These are phyloP conservation scores for Mucor irregularis DNA, from an alignment of 371 early-diverging fungal species.

Conservation along the genomic window DNA sequence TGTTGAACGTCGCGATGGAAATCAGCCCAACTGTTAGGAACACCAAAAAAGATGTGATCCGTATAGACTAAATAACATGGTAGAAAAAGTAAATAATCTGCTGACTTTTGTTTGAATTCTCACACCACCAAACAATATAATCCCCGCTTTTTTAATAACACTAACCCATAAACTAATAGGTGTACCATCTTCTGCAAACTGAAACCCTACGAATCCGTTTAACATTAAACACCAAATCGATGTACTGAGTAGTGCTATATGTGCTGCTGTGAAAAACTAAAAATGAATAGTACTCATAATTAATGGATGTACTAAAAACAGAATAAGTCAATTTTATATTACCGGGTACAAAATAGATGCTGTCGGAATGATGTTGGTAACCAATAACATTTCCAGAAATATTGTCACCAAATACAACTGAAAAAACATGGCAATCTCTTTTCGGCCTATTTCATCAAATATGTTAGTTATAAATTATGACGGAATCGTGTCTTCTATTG, in stretches of 20 bases:
- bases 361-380: slow-evolving; percentile 80
- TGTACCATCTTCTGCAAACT: slow-evolving; percentile 93
- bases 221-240: slow-evolving; percentile 82
- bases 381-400: slow-evolving; percentile 76
- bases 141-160: too few relatives aligned
- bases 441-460: slow-evolving; percentile 60
- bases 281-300: not conserved
- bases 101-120: slow-evolving; percentile 9
- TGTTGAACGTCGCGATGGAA: slow-evolving; percentile 75
- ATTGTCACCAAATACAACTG: slow-evolving; percentile 76
- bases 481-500: not conserved
- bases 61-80: slow-evolving; percentile 57
- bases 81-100: slow-evolving; percentile 4
- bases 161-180: slow-evolving; percentile 58
- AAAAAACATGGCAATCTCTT: slow-evolving; percentile 91
- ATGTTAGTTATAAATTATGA: not conserved
- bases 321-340: slow-evolving; percentile 11
- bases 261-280: slow-evolving; percentile 78
- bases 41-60: slow-evolving; percentile 65
- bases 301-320: not conserved
- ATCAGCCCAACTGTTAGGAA: slow-evolving; percentile 67
- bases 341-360: slow-evolving; percentile 74
- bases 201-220: slow-evolving; percentile 91
- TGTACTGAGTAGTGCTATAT: slow-evolving; percentile 72
- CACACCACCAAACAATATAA: slow-evolving; percentile 35